A percentile compares a stretch with the other conserved stretches of the same genome.
phyloP scores from a whole-genome alignment of 768 basidiomycete species.

The Boletus tomentosulus region DNA sequence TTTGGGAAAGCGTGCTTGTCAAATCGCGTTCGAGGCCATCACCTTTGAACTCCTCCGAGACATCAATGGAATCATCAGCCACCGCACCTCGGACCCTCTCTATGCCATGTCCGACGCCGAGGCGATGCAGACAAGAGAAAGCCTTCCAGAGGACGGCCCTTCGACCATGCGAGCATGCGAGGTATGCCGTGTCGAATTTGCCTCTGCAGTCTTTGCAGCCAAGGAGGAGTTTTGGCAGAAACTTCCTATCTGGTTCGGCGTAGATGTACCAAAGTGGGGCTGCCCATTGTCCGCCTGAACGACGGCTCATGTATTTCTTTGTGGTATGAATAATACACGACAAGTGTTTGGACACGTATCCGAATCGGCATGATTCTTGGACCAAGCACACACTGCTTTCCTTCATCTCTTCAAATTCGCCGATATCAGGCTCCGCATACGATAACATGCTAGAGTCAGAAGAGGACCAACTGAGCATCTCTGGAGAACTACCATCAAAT shows the following conservation, averaged over 20 bases:
- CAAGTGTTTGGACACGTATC: background rate
- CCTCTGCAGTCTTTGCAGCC: constrained; percentile 52
- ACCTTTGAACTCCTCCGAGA: constrained; percentile 74
- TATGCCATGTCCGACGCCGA: constrained; percentile 67
- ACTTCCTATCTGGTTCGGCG: constrained; percentile 62
- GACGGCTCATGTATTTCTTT: constrained; percentile 12
- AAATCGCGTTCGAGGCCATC: constrained; percentile 67
- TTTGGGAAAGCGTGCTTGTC: constrained; percentile 51
- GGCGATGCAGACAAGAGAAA: constrained; percentile 58
- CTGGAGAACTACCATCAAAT: background rate
- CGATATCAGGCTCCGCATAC: background rate
- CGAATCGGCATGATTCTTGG: background rate
- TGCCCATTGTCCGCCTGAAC: constrained; percentile 7
- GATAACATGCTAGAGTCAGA: constrained; percentile 1
- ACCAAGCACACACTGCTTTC: background rate
- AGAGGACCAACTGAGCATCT: background rate
- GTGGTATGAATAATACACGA: background rate
- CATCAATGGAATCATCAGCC: constrained; percentile 61
- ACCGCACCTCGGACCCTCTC: constrained; percentile 65
- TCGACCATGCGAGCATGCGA: constrained; percentile 59
- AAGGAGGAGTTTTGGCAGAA: constrained; percentile 63
- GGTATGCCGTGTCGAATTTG: constrained; percentile 58
- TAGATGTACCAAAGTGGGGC: constrained; percentile 43
- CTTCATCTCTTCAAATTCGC: background rate
- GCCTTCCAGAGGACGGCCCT: constrained; percentile 38